Evolutionary conservation across 208 protist genomes (phyloP), one percentile per base, ranked within the genome.

Genomic region (Porcisia hertigi): DNA sequence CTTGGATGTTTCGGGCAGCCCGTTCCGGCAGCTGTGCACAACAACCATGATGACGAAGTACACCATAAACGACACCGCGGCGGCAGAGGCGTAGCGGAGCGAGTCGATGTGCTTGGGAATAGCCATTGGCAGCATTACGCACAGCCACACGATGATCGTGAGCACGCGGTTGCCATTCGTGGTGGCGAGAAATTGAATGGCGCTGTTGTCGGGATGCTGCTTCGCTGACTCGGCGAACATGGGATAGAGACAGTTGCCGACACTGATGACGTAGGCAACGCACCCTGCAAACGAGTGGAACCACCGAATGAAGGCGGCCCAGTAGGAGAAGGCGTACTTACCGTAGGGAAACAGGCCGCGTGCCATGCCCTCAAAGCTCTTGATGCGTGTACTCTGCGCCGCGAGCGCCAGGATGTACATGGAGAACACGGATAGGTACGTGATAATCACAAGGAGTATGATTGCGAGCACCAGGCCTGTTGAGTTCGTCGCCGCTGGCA

Each of bases 101-200:
- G 87, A 89, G 81, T 94, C 86, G 73, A 94, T 78, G 53, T 87
- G 74, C 73, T 90, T 90, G 30, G 87, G 87, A 34, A 92, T 74
- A 25, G 82, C 79, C 63, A 92, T 67, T 30, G 90, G 86, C 34
- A 94, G 66, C 90, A 94, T 92, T 39, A 77, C 45, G 59, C 70
- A 73, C 3, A 83, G n/a, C 88, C 88, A 92, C 2, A 89, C 63
- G 30, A 86, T 23, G 43, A 47, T 55, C 20, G 79, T 86, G 11
- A 92, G 55, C 25, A 89, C 54, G 43, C 79, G 83, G 18, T 58
- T 69, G 8, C 84, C 84, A 18, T 76, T 71, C 25, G 1, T 69
- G 2, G 23, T 72, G 41, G 71, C 80, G 43, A 88, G 45, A 79
- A 74, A 88, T 16, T 71, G 60, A 1, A 83, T 71, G 30, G 75